Percentiles rank a stretch among this genome's conserved stretches.
phyloP scores from a whole-genome alignment of 192 early-diverging fungal species.

The Backusella macrospora region DNA sequence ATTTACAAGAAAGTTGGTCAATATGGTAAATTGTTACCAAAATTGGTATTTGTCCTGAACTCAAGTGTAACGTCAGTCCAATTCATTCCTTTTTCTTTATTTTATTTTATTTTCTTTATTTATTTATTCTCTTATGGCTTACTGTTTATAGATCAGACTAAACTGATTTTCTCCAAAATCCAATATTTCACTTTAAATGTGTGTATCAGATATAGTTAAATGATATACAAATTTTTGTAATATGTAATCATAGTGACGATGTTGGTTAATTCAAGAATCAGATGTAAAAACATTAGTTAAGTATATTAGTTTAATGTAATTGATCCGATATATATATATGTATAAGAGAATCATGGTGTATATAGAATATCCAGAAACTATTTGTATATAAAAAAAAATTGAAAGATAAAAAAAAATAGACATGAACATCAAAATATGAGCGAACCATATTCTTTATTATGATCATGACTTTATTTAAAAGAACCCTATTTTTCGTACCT shows the following conservation, averaged over 20 bases:
- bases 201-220: too few species aligned
- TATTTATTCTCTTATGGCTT: slow-evolving; percentile 2
- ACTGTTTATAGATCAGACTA: neutral
- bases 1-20: neutral
- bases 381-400: neutral
- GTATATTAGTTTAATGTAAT: too few species aligned
- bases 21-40: neutral
- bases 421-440: neutral
- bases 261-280: too few species aligned
- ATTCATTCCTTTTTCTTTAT: neutral
- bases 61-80: neutral
- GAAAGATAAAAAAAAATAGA: neutral
- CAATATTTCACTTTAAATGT: too few species aligned
- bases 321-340: too few species aligned
- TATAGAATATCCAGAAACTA: too few species aligned
- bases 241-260: too few species aligned
- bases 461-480: slow-evolving; percentile 13
- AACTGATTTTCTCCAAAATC: too few species aligned
- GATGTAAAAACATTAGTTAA: too few species aligned
- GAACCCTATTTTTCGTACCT: neutral
- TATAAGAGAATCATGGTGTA: too few species aligned
- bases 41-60: neutral
- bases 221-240: too few species aligned
- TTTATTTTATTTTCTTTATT: neutral
- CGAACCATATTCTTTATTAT: slow-evolving; percentile 7